Percentiles rank a stretch among this genome's conserved stretches.
These are phyloP conservation scores for Fusarium xyrophilum DNA, from an alignment of 2,329 filamentous ascomycete genomes.

Conservation along the genomic window DNA sequence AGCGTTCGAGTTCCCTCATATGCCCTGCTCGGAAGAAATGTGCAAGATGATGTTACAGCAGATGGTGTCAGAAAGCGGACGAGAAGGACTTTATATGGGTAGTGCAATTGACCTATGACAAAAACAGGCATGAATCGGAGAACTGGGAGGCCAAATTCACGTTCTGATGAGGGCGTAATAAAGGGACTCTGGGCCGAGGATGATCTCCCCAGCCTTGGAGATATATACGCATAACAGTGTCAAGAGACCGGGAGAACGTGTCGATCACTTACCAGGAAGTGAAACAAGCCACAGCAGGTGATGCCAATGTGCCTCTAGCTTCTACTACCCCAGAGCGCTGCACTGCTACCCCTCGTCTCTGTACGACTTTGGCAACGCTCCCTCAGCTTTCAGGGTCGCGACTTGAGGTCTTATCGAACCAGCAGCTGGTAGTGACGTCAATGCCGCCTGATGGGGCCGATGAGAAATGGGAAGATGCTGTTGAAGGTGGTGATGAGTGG, in stretches of 20 bases:
- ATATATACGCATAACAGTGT: constrained; percentile 6
- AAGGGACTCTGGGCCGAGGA: constrained; percentile 1
- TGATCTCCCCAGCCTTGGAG: constrained; percentile 18
- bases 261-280: constrained; percentile 29
- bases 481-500: constrained; percentile 20
- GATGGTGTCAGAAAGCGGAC: not conserved
- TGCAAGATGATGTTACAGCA: not conserved
- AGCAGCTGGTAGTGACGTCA: constrained; percentile 37
- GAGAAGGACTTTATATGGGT: constrained; percentile 5
- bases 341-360: constrained; percentile 17
- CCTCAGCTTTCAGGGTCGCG: constrained; percentile 17
- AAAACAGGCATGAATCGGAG: constrained; percentile 16
- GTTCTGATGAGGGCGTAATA: constrained; percentile 1
- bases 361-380: constrained; percentile 17
- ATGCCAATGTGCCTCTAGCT: constrained; percentile 23
- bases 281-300: constrained; percentile 30
- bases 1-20: not conserved
- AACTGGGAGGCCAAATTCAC: constrained; percentile 9
- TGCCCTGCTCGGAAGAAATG: not conserved
- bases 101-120: constrained; percentile 1
- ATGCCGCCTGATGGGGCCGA: constrained; percentile 39
- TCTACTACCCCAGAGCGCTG: constrained; percentile 20
- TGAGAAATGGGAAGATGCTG: constrained; percentile 24
- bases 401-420: constrained; percentile 12
- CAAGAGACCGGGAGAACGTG: constrained; percentile 3